Evolutionary conservation across 306 rosid species (phyloP).

Genomic region (Corylus avellana): DNA sequence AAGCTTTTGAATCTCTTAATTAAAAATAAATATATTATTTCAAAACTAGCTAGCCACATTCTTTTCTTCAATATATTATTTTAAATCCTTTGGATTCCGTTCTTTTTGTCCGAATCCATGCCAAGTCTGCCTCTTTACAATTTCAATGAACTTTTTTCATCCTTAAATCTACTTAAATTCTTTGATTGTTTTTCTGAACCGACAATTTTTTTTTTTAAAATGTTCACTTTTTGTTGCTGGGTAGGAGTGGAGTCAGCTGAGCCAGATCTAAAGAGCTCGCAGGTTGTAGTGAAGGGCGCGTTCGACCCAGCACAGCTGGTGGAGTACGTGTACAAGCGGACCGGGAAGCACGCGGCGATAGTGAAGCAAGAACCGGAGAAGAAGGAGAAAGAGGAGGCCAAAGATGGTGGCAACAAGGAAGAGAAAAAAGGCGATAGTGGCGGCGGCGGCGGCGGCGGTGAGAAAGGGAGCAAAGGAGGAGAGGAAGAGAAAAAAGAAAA

Average conservation of each 20-base stretch:
- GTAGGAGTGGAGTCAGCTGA: constrained; percentile 83
- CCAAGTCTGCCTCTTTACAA: background rate
- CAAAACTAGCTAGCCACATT: constrained; percentile 32
- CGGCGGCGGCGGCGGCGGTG: constrained; percentile 19
- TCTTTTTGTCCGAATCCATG: constrained; percentile 28
- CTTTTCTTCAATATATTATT: constrained; percentile 20
- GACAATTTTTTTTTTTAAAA: background rate
- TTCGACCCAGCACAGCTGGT: constrained; percentile 60
- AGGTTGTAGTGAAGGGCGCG: constrained; percentile 79
- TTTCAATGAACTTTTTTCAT: constrained; percentile 5
- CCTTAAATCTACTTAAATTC: background rate
- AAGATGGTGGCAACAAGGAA: constrained; percentile 42
- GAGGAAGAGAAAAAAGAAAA: constrained; percentile 14
- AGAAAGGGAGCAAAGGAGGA: constrained; percentile 25
- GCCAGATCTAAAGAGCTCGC: constrained; percentile 78
- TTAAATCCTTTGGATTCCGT: constrained; percentile 2
- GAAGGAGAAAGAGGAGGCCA: constrained; percentile 39
- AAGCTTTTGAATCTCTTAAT: constrained; percentile 24
- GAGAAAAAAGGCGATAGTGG: constrained; percentile 24
- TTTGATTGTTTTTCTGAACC: background rate
- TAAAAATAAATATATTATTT: constrained; percentile 16
- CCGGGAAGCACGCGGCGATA: constrained; percentile 74
- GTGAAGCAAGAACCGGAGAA: constrained; percentile 66
- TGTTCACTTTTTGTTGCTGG: background rate
- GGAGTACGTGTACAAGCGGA: constrained; percentile 64